Evolutionary conservation across 495 filamentous ascomycete species (phyloP), one percentile per base, ranked within the genome.

Genomic region (Cercophora scortea): DNA sequence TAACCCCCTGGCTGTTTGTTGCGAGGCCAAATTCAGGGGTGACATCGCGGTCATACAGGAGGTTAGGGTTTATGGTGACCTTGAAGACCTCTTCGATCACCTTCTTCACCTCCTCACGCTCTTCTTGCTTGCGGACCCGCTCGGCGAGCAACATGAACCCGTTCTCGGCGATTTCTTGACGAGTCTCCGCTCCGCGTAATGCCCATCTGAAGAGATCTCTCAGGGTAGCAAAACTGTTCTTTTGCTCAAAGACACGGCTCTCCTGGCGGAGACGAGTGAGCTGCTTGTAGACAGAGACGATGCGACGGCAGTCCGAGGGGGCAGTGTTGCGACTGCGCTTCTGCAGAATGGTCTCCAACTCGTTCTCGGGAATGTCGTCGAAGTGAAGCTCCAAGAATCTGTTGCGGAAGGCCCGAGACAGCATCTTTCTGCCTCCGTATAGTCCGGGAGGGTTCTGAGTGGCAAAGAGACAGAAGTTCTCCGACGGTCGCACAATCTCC

Each of bases 181-280:
- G 80, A 33, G 87, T 87, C 53, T 95, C 89, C 0, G 88, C 88
- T 41, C 82, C 80, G 59, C 94, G 79, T 40, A 90, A 72, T n/a
- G 94, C 92, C 94, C 94, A 99, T 52, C 94, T 78, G 59, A 99
- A 99, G 4, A 99, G 80, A 69, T 99, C 94, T 77, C 94, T 79
- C 19, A 99, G 74, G 8, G 94, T 99, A 8, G 94, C 94, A 67
- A 99, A 99, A 60, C 90, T 91, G 62, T 93, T 90, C 65, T 94
- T 95, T 61, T 97, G 91, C 71, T 99, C 94, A 63, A 97, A 99
- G 0, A 97, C 70, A 19, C 94, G 75, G 60, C 82, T 89, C 16
- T 89, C 85, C 66, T 99, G 94, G 11, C 94, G 88, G 10, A 96
- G 71, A 8, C 86, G 71, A 7, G 93, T 93, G 16, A 99, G 78